phyloP scores from a whole-genome alignment of 176 grass and related monocot species.

The Thinopyrum elongatum region DNA sequence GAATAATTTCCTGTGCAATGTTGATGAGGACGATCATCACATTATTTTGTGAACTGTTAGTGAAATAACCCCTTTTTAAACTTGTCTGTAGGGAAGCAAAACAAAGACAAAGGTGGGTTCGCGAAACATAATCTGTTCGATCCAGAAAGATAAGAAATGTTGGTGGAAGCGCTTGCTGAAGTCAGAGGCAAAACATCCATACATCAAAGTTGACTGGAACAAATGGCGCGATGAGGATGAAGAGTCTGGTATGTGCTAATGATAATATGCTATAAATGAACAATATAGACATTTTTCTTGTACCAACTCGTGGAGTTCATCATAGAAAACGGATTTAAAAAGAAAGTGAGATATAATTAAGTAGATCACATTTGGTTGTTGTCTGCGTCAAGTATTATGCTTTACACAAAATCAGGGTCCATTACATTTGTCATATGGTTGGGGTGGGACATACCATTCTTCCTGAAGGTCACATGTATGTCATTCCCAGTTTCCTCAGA shows the following conservation, averaged over 20 bases:
- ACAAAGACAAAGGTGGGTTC: conserved; percentile 78
- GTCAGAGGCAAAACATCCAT: conserved; percentile 85
- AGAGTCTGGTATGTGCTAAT: conserved; percentile 59
- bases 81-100: conserved; percentile 60
- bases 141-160: conserved; percentile 89
- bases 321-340: neutral
- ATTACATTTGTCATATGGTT: neutral
- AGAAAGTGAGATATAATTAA: neutral
- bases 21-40: neutral
- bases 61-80: neutral
- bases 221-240: conserved; percentile 99
- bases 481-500: neutral
- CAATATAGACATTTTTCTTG: conserved; percentile 1
- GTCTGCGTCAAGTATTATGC: neutral
- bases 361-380: neutral
- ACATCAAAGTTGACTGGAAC: conserved; percentile 99
- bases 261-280: neutral
- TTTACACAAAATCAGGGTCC: neutral
- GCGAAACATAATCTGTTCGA: conserved; percentile 77
- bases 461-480: neutral
- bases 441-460: neutral
- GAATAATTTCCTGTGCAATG: neutral
- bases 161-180: conserved; percentile 95
- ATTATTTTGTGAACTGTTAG: conserved; percentile 12
- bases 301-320: neutral